phyloP scores from a whole-genome alignment of 768 basidiomycete genomes.

The Asterophora parasitica region DNA sequence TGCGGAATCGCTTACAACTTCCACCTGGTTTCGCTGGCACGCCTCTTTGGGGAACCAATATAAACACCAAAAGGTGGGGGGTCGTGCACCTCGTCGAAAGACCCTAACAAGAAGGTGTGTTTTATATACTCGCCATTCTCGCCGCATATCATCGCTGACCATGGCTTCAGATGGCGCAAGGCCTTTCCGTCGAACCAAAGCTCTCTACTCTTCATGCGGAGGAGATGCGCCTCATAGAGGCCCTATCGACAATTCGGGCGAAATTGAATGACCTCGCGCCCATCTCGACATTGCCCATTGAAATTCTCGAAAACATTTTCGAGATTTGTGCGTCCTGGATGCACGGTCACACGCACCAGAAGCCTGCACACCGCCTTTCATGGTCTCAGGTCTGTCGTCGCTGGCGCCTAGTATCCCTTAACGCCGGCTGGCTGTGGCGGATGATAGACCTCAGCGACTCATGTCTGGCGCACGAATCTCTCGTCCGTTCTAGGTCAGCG shows the following conservation, averaged over 20 bases:
- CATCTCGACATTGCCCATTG: constrained; percentile 31
- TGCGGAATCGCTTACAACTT: background rate
- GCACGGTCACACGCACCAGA: constrained; percentile 19
- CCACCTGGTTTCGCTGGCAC: background rate
- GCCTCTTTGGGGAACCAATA: background rate
- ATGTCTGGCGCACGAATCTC: constrained; percentile 29
- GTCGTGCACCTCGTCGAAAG: background rate
- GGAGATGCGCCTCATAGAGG: constrained; percentile 22
- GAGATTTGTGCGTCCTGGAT: constrained; percentile 32
- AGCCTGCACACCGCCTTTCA: constrained; percentile 27
- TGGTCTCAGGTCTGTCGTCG: constrained; percentile 38
- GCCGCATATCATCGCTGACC: background rate
- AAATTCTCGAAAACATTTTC: constrained; percentile 39
- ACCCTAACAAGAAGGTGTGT: background rate
- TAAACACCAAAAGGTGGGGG: background rate
- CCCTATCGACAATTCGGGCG: constrained; percentile 24
- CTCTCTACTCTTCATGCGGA: constrained; percentile 19
- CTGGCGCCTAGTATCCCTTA: constrained; percentile 32
- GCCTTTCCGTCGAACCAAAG: background rate
- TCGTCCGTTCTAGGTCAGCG: constrained; percentile 29
- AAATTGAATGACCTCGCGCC: constrained; percentile 24
- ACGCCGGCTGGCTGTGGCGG: constrained; percentile 35
- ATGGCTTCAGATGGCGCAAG: background rate
- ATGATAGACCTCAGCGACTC: constrained; percentile 33
- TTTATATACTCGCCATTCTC: background rate